Percentiles rank a stretch among this genome's conserved stretches.
These are phyloP conservation scores for Phalaenopsis equestris DNA, from an alignment of 106 monocot genomes.

Conservation along the genomic window DNA sequence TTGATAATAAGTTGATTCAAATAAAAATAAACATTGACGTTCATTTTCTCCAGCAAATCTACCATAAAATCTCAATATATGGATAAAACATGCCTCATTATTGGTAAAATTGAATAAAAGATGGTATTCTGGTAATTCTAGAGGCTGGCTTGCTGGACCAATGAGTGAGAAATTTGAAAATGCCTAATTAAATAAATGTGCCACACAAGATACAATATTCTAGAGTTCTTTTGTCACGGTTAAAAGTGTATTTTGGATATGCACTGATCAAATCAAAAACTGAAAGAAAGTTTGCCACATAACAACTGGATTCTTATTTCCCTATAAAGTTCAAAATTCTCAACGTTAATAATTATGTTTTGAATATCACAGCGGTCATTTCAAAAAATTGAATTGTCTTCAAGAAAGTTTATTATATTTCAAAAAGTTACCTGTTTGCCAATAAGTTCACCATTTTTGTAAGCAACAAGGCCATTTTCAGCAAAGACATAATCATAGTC, in stretches of 20 bases:
- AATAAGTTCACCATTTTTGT: slow-evolving; percentile 82
- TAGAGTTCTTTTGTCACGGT: neutral
- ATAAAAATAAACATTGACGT: neutral
- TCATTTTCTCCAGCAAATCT: neutral
- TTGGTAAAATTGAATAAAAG: neutral
- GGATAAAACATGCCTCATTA: neutral
- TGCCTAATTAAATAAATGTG: neutral
- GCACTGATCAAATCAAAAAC: neutral
- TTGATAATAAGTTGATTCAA: neutral
- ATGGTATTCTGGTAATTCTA: neutral
- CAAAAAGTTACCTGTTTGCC: slow-evolving; percentile 55
- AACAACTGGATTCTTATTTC: neutral
- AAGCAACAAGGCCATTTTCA: slow-evolving; percentile 94
- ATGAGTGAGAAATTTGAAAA: neutral
- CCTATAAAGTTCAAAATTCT: neutral
- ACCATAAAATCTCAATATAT: neutral
- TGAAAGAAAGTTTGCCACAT: neutral
- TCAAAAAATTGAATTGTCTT: neutral
- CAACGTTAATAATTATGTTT: neutral
- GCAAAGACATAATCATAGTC: slow-evolving; percentile 93
- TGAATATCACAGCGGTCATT: neutral
- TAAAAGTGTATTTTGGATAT: neutral
- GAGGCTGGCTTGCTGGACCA: neutral
- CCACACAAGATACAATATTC: no score
- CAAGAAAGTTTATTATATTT: neutral